Evolutionary conservation across 441 rosid genomes (phyloP).

Genomic region (Euphorbia schlechtendalii): DNA sequence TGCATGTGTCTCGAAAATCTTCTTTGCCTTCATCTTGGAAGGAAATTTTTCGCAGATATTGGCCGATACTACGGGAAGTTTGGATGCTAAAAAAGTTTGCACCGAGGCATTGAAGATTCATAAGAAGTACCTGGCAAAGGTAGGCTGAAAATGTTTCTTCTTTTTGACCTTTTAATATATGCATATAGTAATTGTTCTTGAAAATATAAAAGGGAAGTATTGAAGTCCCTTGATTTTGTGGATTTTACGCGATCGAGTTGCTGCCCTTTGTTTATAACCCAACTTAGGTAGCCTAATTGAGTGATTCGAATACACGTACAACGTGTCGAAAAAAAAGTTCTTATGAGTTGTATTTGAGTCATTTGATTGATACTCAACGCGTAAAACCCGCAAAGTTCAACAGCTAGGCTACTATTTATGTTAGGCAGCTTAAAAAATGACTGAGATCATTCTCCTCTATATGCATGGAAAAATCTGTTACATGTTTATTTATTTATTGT

Average conservation of each 20-base stretch:
- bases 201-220: neutral
- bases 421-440: too few species aligned
- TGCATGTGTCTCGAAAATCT: neutral
- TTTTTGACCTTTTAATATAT: neutral
- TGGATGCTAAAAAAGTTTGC: constrained; percentile 82
- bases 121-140: constrained; percentile 69
- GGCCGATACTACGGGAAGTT: constrained; percentile 54
- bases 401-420: neutral
- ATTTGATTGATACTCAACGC: too few species aligned
- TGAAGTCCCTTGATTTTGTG: too few species aligned
- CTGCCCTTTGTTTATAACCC: too few species aligned
- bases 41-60: constrained; percentile 43
- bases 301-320: too few species aligned
- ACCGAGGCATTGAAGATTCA: constrained; percentile 74
- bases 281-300: too few species aligned
- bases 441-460: neutral
- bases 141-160: constrained; percentile 13
- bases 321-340: too few species aligned
- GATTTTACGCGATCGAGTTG: too few species aligned
- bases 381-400: too few species aligned
- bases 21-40: constrained; percentile 9
- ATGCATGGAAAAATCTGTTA: neutral
- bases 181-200: neutral
- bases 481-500: neutral
- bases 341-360: too few species aligned